phyloP scores from a whole-genome alignment of 108 stramenopile species.

The Cyclostephanos invisitatus region DNA sequence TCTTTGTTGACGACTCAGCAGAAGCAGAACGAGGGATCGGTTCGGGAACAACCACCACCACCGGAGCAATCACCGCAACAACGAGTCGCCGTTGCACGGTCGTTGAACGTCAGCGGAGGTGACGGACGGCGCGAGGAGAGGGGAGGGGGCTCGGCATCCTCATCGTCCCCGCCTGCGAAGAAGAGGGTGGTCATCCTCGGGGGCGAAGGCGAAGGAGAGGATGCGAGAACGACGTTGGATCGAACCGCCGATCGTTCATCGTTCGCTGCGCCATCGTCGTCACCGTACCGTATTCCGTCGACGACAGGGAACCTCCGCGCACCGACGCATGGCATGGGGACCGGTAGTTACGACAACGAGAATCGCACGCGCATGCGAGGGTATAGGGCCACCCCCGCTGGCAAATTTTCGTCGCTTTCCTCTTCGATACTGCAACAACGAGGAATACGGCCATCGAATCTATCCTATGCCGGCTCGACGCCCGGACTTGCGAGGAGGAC shows the following conservation, averaged over 20 bases:
- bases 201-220: background rate
- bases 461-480: constrained; percentile 6
- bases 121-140: background rate
- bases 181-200: constrained; percentile 14
- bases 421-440: background rate
- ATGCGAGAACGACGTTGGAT: background rate
- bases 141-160: no score
- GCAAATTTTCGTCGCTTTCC: constrained; percentile 1
- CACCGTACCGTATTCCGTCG: background rate
- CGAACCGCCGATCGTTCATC: background rate
- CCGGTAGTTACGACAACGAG: background rate
- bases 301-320: no score
- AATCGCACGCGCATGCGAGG: constrained; percentile 1
- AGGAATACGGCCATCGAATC: background rate
- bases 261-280: background rate
- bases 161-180: background rate
- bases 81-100: background rate
- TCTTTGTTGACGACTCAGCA: background rate
- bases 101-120: constrained; percentile 5
- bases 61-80: background rate
- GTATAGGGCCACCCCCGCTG: constrained; percentile 15
- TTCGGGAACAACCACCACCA: background rate
- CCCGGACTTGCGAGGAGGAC: constrained; percentile 2
- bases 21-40: background rate
- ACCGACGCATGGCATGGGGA: background rate